Evolutionary conservation across 179 eudicot species (phyloP).

Genomic region (Heliamphora ciliata): DNA sequence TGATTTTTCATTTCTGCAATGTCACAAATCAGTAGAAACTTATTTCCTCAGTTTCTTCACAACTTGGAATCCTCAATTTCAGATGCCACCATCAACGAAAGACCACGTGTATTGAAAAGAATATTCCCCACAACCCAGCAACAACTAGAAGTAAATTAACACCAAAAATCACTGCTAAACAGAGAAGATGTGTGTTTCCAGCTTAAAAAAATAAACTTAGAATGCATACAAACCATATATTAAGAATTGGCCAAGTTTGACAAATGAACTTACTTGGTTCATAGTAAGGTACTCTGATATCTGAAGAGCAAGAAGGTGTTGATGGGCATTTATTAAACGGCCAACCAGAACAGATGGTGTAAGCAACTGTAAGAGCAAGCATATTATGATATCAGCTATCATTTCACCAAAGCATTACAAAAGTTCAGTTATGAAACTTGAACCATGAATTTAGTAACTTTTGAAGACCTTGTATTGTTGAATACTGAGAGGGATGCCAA

Average conservation of each 20-base stretch:
- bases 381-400: neutral
- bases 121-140: conserved; percentile 5
- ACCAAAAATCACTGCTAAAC: neutral
- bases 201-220: neutral
- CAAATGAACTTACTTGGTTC: conserved; percentile 53
- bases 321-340: conserved; percentile 82
- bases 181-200: neutral
- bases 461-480: conserved; percentile 78
- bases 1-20: neutral
- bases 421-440: conserved; percentile 6
- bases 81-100: neutral
- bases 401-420: neutral
- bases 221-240: neutral
- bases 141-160: neutral
- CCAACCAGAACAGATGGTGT: conserved; percentile 84
- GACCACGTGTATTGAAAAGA: neutral
- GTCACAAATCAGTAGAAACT: neutral
- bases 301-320: conserved; percentile 74
- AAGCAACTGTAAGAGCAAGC: conserved; percentile 47
- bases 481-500: conserved; percentile 89
- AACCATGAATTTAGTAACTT: conserved; percentile 3
- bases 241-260: neutral
- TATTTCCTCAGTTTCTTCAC: neutral
- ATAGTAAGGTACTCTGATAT: conserved; percentile 80
- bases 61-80: neutral